These are phyloP conservation scores for Madurella fahalii DNA, from an alignment of 2,329 filamentous ascomycete genomes.

Conservation along the genomic window DNA sequence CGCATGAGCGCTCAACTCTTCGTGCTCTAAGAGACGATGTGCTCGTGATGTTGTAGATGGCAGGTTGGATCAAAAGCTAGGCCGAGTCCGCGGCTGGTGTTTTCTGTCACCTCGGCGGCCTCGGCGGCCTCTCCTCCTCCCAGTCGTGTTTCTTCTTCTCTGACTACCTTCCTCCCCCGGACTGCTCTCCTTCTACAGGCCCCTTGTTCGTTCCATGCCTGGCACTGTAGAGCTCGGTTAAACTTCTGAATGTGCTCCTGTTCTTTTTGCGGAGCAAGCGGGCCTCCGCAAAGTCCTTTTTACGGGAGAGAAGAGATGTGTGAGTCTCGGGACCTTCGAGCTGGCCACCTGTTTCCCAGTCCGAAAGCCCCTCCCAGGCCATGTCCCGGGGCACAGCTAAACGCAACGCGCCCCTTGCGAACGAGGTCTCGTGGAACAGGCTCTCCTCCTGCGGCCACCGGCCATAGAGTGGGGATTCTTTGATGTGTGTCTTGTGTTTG, in stretches of 20 bases:
- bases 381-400: slow-evolving; percentile 38
- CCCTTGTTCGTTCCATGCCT: background rate
- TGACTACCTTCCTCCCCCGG: background rate
- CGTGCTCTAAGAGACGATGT: background rate
- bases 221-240: slow-evolving; percentile 5
- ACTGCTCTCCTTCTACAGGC: background rate
- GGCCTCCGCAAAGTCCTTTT: background rate
- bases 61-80: background rate
- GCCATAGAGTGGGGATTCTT: slow-evolving; percentile 35
- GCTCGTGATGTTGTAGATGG: background rate
- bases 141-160: background rate
- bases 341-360: slow-evolving; percentile 37
- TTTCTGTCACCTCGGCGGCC: background rate
- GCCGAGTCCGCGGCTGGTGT: background rate
- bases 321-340: slow-evolving; percentile 1
- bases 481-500: slow-evolving; percentile 37
- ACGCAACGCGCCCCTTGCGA: slow-evolving; percentile 36
- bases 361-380: slow-evolving; percentile 37
- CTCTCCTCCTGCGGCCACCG: slow-evolving; percentile 38
- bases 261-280: background rate
- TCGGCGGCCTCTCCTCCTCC: no score
- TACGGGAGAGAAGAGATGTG: background rate
- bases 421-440: slow-evolving; percentile 29
- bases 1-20: background rate
- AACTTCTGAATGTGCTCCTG: background rate